Evolutionary conservation across 257 asterid genomes (phyloP).

Genomic region (Lithospermum erythrorhizon): DNA sequence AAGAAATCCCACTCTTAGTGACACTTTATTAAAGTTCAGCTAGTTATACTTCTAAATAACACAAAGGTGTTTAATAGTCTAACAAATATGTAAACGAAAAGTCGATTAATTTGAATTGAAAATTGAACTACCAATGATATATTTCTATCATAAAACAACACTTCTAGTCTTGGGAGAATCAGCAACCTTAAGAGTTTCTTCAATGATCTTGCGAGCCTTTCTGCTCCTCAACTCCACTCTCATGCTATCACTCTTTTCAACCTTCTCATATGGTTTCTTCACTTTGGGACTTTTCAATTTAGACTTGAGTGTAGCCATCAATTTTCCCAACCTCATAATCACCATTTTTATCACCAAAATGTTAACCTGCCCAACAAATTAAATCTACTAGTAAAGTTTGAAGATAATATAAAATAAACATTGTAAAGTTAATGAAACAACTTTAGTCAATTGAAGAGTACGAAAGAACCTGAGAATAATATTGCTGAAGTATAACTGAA

Average conservation of each 20-base stretch:
- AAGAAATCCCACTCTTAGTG: no score
- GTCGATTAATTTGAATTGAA: no score
- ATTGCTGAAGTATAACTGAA: no score
- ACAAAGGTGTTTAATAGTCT: no score
- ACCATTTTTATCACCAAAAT: slow-evolving; percentile 5
- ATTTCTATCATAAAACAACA: slow-evolving; percentile 27
- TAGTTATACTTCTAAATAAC: no score
- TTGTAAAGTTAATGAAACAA: no score
- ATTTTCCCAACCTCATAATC: slow-evolving; percentile 36
- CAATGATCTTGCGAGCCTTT: slow-evolving; percentile 61
- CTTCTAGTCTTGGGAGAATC: slow-evolving; percentile 71
- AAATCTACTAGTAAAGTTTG: neutral
- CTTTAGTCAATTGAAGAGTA: no score
- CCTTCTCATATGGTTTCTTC: slow-evolving; percentile 53
- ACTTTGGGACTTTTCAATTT: slow-evolving; percentile 26
- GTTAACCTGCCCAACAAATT: neutral
- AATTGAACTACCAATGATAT: no score
- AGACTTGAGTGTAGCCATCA: slow-evolving; percentile 44
- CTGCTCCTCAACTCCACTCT: slow-evolving; percentile 67
- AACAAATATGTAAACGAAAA: no score
- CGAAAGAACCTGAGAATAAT: no score
- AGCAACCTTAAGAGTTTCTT: slow-evolving; percentile 63
- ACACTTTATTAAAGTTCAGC: no score
- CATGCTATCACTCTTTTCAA: slow-evolving; percentile 86
- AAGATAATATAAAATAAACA: no score